These are phyloP conservation scores for Hypoxylon rickii DNA, from an alignment of 495 filamentous ascomycete species.

Conservation along the genomic window DNA sequence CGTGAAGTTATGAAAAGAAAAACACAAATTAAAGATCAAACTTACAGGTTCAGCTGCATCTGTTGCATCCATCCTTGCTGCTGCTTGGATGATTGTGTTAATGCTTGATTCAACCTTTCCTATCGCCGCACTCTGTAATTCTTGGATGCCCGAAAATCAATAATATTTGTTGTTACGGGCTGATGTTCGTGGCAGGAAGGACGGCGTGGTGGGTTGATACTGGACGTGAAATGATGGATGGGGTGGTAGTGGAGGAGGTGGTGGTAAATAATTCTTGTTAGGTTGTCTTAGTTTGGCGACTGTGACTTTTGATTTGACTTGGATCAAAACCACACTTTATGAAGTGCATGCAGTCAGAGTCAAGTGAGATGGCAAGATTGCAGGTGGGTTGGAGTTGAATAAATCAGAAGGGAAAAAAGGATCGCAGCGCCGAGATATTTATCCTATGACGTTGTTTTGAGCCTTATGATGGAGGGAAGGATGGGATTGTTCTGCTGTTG, in stretches of 20 bases:
- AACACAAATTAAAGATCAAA: constrained; percentile 50
- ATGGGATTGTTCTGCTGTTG: too few relatives aligned
- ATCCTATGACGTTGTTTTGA: constrained; percentile 31
- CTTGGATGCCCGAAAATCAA: constrained; percentile 22
- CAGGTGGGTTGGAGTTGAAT: constrained; percentile 17
- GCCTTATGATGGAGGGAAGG: constrained; percentile 21
- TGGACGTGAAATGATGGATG: too few relatives aligned
- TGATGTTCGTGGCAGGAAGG: constrained; percentile 23
- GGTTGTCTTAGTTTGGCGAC: too few relatives aligned
- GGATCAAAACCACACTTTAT: neutral
- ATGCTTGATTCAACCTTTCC: constrained; percentile 8
- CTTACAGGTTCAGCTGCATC: constrained; percentile 52
- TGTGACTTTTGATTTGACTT: constrained; percentile 12
- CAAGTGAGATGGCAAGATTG: constrained; percentile 1
- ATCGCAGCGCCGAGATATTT: neutral
- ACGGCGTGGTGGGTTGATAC: constrained; percentile 8
- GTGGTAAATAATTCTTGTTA: neutral
- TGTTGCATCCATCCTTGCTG: constrained; percentile 21
- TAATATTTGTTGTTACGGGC: constrained; percentile 16
- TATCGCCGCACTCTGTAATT: constrained; percentile 1
- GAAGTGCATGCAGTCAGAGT: constrained; percentile 7
- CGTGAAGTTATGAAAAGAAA: constrained; percentile 8
- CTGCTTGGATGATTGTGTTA: constrained; percentile 6
- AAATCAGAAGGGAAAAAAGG: constrained; percentile 8
- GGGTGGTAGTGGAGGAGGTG: too few relatives aligned